Base-by-base conservation (phyloP, 1,284 basidiomycete genomes). In the Cutaneotrichosporon cyanovorans region DNA sequence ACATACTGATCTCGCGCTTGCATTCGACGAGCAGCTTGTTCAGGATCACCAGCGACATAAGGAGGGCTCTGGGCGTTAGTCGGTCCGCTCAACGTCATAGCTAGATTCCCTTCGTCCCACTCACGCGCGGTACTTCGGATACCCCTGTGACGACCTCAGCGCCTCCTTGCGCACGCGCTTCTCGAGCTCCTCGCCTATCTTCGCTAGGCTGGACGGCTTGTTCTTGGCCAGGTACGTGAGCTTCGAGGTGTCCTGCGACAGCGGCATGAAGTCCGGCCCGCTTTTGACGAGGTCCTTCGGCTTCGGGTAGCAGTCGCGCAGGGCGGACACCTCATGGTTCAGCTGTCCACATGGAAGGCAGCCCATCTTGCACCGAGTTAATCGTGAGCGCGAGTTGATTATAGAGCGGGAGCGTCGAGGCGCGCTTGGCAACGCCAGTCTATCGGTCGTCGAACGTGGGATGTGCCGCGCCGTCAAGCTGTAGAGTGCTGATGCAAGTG, bases 141-240 rank as follows among this genome's bases (percentile, higher is more conserved):
- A 88, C 37, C 82, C 85, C 30, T 75, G 76, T 53, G 77, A 79
- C 2, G 82, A 81, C 64, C 81, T 85, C 55, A 71, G 71, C 49
- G 80, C 80, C 63, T 95, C 88, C 40, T 76, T 66, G 46, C 73
- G 76, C 2, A 86, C 77, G 53, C 85, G 78, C 62, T 84, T 86
- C 67, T 92, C 85, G 40, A 98, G 75, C 65, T 91, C 87, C 45
- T 77, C 76, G 14, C 84, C 83, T 25, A 97, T 78, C 66, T 93
- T 93, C 49, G 83, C 78, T 20, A 96, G 78, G 73, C 95, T 93
- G 28, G 85, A 83, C 1, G 91, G 88, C 60, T 84, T 82, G 70
- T 92, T 90, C 11, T 84, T 82, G 10, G 87, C 89, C 76, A 90
- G 92, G 73, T 96, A 96, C 5, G 87, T 88, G 52, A 98, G 77